Evolutionary conservation across 2,329 filamentous ascomycete species (phyloP), one percentile per base, ranked within the genome.

Genomic region (Pseudogymnoascus sp.): DNA sequence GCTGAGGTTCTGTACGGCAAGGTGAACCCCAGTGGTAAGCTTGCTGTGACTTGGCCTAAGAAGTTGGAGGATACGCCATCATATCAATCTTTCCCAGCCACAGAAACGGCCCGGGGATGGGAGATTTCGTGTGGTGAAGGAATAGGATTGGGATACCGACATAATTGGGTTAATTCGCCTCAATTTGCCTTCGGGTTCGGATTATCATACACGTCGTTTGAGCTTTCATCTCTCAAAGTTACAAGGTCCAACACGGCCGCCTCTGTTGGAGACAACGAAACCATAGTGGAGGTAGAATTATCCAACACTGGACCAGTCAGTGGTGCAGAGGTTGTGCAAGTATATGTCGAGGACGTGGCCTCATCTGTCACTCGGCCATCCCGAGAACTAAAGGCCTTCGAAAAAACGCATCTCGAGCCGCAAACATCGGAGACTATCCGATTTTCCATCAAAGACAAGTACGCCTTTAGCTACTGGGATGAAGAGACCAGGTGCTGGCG

Each of bases 1-100:
- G 83, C 84, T 1, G 89, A 93, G 67, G 80, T 96, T 1, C 76
- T 96, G 0, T 91, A 91, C 64, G 91, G 91, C 5, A 81, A 87
- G 23, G 80, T 86, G 12, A 92, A 90, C 68, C 86, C 86, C 0
- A 62, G 59, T n/a, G 65, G 91, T 14, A 61, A 61, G 37, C 59
- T 61, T 35, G 33, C 37, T 61, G 88, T 88, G 69, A 88, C 86
- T 0, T 69, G 88, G 1, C 82, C 82, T 3, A 79, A 76, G 66
- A 78, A 80, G 41, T 5, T 45, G 21, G 41, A 45, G 6, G 41
- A 45, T 11, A 45, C 41, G 2, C 41, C 41, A 11, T 45, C 41
- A 25, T 45, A 45, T 25, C 41, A 23, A 45, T 25, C 11, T 21
- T 45, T 45, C 6, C 41, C 41, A 25, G 41, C 41, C 14, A 6